These are phyloP conservation scores for Halophytophthora batemanensis DNA, from an alignment of 352 stramenopile species.

Conservation along the genomic window DNA sequence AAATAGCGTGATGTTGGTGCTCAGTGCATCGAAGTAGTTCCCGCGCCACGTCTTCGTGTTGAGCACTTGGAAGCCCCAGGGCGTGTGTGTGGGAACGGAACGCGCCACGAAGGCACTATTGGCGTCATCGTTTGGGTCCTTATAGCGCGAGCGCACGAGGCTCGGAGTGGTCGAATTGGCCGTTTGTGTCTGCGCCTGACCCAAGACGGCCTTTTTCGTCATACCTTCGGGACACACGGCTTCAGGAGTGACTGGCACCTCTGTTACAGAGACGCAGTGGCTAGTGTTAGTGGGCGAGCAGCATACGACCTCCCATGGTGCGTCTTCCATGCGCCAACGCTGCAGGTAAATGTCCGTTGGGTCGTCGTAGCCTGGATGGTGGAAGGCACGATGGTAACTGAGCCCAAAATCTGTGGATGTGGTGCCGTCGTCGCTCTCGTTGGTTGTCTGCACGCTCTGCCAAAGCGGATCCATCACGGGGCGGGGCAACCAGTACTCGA, in stretches of 20 bases:
- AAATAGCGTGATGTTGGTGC: conserved; percentile 90
- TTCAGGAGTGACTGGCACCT: conserved; percentile 28
- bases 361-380: conserved; percentile 94
- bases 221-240: conserved; percentile 50
- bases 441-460: conserved; percentile 90
- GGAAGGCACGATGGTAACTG: conserved; percentile 96
- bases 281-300: conserved; percentile 59
- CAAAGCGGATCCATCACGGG: conserved; percentile 96
- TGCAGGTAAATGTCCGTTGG: conserved; percentile 97
- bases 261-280: conserved; percentile 46
- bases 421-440: conserved; percentile 22
- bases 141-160: conserved; percentile 86
- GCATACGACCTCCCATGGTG: conserved; percentile 90
- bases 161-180: conserved; percentile 13
- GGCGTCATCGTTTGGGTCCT: conserved; percentile 85
- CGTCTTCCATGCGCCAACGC: conserved; percentile 93
- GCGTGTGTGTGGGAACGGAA: conserved; percentile 78
- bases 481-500: conserved; percentile 94
- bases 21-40: conserved; percentile 94
- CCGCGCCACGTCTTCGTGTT: conserved; percentile 91
- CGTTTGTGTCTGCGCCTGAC: conserved; percentile 57
- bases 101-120: conserved; percentile 90
- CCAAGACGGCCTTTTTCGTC: conserved; percentile 61
- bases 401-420: conserved; percentile 86
- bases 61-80: conserved; percentile 77